These are phyloP conservation scores for Venturia asperata DNA, from an alignment of 2,329 filamentous ascomycete genomes.

Conservation along the genomic window DNA sequence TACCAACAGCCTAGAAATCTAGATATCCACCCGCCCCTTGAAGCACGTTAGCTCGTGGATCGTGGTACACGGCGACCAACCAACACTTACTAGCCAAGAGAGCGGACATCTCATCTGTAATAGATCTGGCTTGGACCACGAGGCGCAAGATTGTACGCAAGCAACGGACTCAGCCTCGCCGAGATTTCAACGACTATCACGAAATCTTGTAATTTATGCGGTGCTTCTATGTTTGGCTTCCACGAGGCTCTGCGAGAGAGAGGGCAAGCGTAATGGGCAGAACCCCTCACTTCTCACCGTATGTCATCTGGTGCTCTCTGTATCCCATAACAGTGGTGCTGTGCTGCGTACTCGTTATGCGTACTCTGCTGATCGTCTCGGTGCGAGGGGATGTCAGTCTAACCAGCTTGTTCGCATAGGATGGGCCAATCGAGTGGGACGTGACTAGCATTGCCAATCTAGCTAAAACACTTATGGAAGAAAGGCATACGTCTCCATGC, in stretches of 20 bases:
- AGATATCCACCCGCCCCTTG: not conserved
- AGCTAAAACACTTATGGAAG: not conserved
- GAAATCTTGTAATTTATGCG: not conserved
- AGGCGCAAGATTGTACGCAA: conserved; percentile 4
- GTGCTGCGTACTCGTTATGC: too few relatives aligned
- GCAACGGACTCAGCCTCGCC: conserved; percentile 4
- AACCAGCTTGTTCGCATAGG: not conserved
- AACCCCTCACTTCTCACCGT: not conserved
- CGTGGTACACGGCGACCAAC: not conserved
- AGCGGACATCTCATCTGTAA: not conserved
- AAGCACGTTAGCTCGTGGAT: not conserved
- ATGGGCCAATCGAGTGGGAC: not conserved
- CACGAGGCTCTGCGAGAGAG: not conserved
- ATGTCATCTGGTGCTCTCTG: too few relatives aligned
- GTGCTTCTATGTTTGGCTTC: not conserved
- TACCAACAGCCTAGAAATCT: not conserved
- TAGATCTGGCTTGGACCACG: not conserved
- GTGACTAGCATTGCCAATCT: not conserved
- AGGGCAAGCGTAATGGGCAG: not conserved
- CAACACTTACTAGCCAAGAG: not conserved
- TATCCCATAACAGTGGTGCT: too few relatives aligned
- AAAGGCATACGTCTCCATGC: not conserved
- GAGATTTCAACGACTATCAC: not conserved
- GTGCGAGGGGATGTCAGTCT: too few relatives aligned
- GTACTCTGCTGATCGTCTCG: too few relatives aligned